phyloP scores from a whole-genome alignment of 108 stramenopile species.

The Skeletonema grethae region DNA sequence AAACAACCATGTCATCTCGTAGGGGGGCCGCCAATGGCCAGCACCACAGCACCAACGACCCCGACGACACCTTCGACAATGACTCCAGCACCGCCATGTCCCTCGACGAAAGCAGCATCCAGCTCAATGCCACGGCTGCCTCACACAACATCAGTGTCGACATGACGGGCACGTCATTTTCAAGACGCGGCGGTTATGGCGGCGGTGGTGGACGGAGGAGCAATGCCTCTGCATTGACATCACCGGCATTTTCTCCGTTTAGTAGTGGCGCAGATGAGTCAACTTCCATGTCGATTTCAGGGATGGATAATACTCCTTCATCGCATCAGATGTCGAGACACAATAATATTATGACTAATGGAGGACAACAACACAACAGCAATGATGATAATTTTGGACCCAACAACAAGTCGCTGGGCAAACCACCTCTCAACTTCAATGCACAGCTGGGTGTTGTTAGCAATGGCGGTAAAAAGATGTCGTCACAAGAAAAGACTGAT shows the following conservation, averaged over 20 bases:
- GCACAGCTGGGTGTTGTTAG: neutral
- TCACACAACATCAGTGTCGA: conserved; percentile 2
- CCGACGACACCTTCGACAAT: neutral
- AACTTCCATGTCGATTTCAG: conserved; percentile 24
- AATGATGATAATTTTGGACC: neutral
- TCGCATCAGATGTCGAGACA: neutral
- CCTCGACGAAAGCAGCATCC: conserved; percentile 42
- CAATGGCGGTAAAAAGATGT: neutral
- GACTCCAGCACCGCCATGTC: conserved; percentile 41
- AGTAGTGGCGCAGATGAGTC: neutral
- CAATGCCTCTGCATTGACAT: conserved; percentile 1
- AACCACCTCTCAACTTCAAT: conserved; percentile 4
- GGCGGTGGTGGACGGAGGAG: conserved; percentile 4
- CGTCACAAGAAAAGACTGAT: neutral
- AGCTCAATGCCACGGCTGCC: conserved; percentile 1
- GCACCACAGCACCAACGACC: conserved; percentile 1
- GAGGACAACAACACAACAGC: neutral
- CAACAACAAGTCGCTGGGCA: neutral
- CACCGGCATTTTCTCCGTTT: conserved; percentile 10
- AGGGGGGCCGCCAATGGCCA: conserved; percentile 13
- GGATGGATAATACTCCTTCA: conserved; percentile 12
- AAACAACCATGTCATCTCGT: neutral
- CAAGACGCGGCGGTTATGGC: conserved; percentile 10
- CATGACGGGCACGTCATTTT: neutral
- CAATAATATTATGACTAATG: neutral